Evolutionary conservation across 805 yeast genomes (phyloP), one percentile per base, ranked within the genome.

Genomic region (Candida coleopterorum): DNA sequence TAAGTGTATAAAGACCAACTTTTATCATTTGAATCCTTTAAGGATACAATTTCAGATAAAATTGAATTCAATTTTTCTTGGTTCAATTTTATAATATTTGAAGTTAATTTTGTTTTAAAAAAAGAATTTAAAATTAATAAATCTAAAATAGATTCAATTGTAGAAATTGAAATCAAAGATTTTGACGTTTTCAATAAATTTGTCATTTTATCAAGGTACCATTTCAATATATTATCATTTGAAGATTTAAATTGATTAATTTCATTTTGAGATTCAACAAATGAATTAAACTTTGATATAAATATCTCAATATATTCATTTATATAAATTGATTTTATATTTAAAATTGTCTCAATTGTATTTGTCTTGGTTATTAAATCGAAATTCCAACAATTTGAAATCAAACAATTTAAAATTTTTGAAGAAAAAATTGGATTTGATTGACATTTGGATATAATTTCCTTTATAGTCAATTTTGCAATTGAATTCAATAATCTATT

Each of bases 331-430:
- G 46, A 47, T 15, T 33, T 41, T 7, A 55, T 50, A 3, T 56
- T 47, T 11, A 66, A 35, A 18, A 66, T 48, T 11, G 50, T 38
- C 28, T 75, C 78, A 9, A 76, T 61, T 0, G 86, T 75, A 52
- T 81, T 86, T 1, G 89, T 63, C 50, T 83, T 87, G 2, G 95
- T 81, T 20, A 84, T 53, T 42, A 72, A 68, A 56, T 89, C 97
- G 56, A 89, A 88, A 41, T 78, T 78, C 49, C 84, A 66, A 26
- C 76, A 71, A 4, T 85, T 85, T 18, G 68, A 67, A 12, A 64
- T 56, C 0, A 44, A 26, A 23, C 58, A 40, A 4, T 46, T 26
- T 9, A 64, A 41, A 12, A 62, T 46, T 4, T 47, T 45, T 6
- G 65, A 62, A 4, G 74, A 70, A 37, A 67, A 61, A 12, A 50